A percentile compares a stretch with the other conserved stretches of the same genome.
Conservation (phyloP, 345 rosid species). For the Ceriops zippeliana region DNA sequence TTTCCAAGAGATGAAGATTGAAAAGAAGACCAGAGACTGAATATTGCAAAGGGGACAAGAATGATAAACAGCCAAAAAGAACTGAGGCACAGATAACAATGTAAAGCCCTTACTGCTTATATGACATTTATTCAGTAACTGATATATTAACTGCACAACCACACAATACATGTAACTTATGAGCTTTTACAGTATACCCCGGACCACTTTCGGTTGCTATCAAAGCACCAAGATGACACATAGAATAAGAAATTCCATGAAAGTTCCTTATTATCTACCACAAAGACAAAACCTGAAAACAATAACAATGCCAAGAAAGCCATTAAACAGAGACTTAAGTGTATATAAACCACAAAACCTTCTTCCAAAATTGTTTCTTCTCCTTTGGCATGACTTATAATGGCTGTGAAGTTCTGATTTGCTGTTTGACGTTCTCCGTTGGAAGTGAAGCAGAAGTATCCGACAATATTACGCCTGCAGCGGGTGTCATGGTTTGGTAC, state of each 20-base stretch:
- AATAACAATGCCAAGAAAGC: conserved; percentile 42
- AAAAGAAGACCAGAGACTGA: not conserved
- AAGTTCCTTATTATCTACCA: conserved; percentile 60
- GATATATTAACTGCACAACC: conserved; percentile 38
- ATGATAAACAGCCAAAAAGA: not conserved
- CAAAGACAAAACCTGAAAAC: conserved; percentile 59
- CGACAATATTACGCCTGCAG: conserved; percentile 43
- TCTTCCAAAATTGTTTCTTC: conserved; percentile 70
- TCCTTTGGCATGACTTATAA: conserved; percentile 10
- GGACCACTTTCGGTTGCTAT: conserved; percentile 38
- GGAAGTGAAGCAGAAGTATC: conserved; percentile 53
- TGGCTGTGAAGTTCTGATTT: conserved; percentile 63
- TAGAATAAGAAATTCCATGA: conserved; percentile 26
- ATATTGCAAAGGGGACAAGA: not conserved
- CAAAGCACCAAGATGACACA: conserved; percentile 36
- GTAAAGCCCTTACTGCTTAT: conserved; percentile 8
- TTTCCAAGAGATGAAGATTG: not conserved
- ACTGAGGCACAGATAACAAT: too few relatives aligned
- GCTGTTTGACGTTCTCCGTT: conserved; percentile 51
- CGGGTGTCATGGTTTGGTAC: conserved; percentile 76
- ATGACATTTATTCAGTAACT: conserved; percentile 28
- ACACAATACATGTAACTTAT: conserved; percentile 25
- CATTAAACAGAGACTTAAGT: conserved; percentile 27
- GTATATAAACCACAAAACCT: conserved; percentile 41
- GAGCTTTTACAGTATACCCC: conserved; percentile 57